phyloP scores from a whole-genome alignment of 331 rosid genomes.

The Quercus phellos region DNA sequence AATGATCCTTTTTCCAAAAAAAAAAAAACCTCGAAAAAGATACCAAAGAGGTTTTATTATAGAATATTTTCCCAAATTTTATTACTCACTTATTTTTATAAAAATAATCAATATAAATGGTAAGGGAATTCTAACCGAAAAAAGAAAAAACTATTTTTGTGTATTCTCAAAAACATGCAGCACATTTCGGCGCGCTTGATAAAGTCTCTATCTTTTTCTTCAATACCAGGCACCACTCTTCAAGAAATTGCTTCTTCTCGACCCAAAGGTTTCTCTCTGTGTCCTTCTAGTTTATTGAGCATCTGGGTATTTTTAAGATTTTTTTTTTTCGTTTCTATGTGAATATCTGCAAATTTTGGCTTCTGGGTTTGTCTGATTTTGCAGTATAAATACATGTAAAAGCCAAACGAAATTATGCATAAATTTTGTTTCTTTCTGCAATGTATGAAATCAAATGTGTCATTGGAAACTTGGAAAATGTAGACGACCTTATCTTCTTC shows the following conservation, averaged over 20 bases:
- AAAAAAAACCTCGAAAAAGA: too few species aligned
- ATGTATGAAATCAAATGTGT: neutral
- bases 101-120: too few species aligned
- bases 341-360: constrained; percentile 1
- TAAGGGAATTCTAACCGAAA: too few species aligned
- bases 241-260: constrained; percentile 54
- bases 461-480: neutral
- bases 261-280: constrained; percentile 52
- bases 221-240: constrained; percentile 48
- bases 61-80: too few species aligned
- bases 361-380: constrained; percentile 3
- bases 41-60: too few species aligned
- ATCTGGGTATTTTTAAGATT: neutral
- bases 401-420: neutral
- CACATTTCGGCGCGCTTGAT: constrained; percentile 47
- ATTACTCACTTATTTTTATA: too few species aligned
- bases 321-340: neutral
- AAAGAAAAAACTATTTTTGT: neutral
- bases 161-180: constrained; percentile 40
- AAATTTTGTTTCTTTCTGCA: neutral
- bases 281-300: neutral
- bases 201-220: constrained; percentile 45
- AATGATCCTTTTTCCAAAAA: too few species aligned
- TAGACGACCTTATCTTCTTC: neutral
- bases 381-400: neutral